A percentile compares a stretch with the other conserved stretches of the same genome.
Evolutionary conservation across 495 filamentous ascomycete genomes (phyloP).

Genomic region (Daldinia decipiens): DNA sequence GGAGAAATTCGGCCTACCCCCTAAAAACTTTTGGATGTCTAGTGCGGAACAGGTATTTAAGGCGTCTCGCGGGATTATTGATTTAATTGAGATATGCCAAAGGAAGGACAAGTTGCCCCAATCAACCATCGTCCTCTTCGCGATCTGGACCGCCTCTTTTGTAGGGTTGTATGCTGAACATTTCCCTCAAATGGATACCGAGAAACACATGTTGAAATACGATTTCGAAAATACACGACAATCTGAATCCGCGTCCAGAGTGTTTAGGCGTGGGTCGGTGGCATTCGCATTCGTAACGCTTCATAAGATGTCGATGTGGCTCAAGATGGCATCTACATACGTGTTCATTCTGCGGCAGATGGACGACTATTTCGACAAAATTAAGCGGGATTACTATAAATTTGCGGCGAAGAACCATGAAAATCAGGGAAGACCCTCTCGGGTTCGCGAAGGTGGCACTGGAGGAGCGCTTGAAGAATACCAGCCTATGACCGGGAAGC

Average conservation of each 20-base stretch:
- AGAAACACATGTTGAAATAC: constrained; percentile 65
- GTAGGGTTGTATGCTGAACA: constrained; percentile 74
- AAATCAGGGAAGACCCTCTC: constrained; percentile 43
- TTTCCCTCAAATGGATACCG: constrained; percentile 82
- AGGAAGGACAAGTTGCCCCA: constrained; percentile 74
- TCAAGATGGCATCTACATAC: constrained; percentile 78
- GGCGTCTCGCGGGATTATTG: constrained; percentile 77
- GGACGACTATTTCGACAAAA: constrained; percentile 71
- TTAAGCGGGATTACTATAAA: constrained; percentile 67
- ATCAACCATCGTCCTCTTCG: constrained; percentile 82
- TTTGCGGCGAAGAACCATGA: constrained; percentile 43
- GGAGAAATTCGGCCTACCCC: constrained; percentile 60
- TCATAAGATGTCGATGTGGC: constrained; percentile 69
- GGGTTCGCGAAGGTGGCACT: constrained; percentile 60
- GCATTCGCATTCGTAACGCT: constrained; percentile 56
- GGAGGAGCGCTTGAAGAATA: constrained; percentile 80
- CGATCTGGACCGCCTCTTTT: constrained; percentile 83
- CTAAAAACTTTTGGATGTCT: constrained; percentile 74
- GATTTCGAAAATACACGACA: constrained; percentile 43
- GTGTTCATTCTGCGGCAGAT: constrained; percentile 73
- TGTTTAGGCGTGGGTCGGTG: constrained; percentile 52
- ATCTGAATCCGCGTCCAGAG: constrained; percentile 47
- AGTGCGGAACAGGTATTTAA: constrained; percentile 79
- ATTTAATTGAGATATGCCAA: constrained; percentile 78
- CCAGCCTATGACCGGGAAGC: constrained; percentile 54